These are phyloP conservation scores for Cladobotryum protrusum DNA, from an alignment of 2,329 filamentous ascomycete genomes.

Conservation along the genomic window DNA sequence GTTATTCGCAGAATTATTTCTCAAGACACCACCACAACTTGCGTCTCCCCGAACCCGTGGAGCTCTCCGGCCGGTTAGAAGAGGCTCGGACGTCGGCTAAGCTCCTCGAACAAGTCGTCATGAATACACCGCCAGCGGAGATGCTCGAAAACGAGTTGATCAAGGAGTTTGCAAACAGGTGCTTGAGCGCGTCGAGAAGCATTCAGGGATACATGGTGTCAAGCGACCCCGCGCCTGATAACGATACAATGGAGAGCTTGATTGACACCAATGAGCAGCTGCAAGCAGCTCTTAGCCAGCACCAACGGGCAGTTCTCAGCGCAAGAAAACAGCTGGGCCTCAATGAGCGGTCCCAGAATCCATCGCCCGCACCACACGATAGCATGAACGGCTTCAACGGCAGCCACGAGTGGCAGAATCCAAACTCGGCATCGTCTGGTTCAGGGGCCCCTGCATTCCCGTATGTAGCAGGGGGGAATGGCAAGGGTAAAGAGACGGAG, in stretches of 20 bases:
- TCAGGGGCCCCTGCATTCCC: background rate
- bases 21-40: constrained; percentile 43
- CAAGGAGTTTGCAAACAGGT: constrained; percentile 85
- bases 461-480: constrained; percentile 14
- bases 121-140: constrained; percentile 73
- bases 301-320: constrained; percentile 71
- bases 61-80: constrained; percentile 77
- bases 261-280: constrained; percentile 95
- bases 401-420: constrained; percentile 12
- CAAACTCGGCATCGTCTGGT: background rate
- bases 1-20: constrained; percentile 51
- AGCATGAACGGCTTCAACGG: constrained; percentile 26
- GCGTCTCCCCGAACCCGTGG: constrained; percentile 60
- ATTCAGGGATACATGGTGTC: constrained; percentile 82
- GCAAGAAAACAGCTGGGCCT: constrained; percentile 50
- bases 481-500: constrained; percentile 31
- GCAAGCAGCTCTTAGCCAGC: constrained; percentile 72
- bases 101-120: constrained; percentile 84
- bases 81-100: constrained; percentile 88
- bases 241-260: constrained; percentile 85
- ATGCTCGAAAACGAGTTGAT: constrained; percentile 80
- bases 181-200: constrained; percentile 70
- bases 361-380: constrained; percentile 22
- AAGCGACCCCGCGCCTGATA: constrained; percentile 75
- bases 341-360: constrained; percentile 23